phyloP scores from a whole-genome alignment of 2,329 filamentous ascomycete species.

The Xylaria sp. region DNA sequence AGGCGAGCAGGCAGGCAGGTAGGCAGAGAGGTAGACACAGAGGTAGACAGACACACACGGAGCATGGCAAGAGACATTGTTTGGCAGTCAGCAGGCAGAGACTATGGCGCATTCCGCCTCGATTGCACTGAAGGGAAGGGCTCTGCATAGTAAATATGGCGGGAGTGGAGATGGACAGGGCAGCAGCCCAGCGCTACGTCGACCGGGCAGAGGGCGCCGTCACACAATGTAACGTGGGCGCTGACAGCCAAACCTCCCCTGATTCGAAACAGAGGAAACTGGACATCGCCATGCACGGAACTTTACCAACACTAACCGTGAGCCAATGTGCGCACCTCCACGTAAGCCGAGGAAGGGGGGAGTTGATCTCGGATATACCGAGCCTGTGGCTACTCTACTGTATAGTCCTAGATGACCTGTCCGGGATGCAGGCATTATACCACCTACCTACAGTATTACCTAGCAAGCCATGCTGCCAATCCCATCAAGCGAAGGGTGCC shows the following conservation, averaged over 20 bases:
- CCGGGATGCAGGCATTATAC: neutral
- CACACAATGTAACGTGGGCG: slow-evolving; percentile 32
- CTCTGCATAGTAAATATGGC: slow-evolving; percentile 16
- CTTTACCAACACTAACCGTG: slow-evolving; percentile 20
- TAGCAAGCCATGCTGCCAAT: neutral
- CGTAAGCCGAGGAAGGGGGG: slow-evolving; percentile 21
- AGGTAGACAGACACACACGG: neutral
- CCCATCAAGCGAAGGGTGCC: neutral
- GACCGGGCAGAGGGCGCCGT: neutral
- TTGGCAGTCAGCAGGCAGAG: slow-evolving; percentile 25
- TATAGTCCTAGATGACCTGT: neutral
- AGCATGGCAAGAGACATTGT: slow-evolving; percentile 17
- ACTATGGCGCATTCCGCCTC: slow-evolving; percentile 20
- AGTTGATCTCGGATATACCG: slow-evolving; percentile 22
- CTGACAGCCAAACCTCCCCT: slow-evolving; percentile 28
- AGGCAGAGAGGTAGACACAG: neutral
- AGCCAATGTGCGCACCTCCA: slow-evolving; percentile 18
- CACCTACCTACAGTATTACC: too few species aligned
- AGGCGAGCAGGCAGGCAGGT: neutral
- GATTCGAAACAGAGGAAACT: slow-evolving; percentile 27
- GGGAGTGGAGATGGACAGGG: slow-evolving; percentile 16
- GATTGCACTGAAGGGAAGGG: slow-evolving; percentile 21
- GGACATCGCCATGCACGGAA: slow-evolving; percentile 31
- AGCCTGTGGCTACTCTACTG: slow-evolving; percentile 7
- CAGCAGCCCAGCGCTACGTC: neutral